Percentiles rank a stretch among this genome's conserved stretches.
Evolutionary conservation across 2,329 filamentous ascomycete genomes (phyloP).

Genomic region (Hymenoscyphus repandus): DNA sequence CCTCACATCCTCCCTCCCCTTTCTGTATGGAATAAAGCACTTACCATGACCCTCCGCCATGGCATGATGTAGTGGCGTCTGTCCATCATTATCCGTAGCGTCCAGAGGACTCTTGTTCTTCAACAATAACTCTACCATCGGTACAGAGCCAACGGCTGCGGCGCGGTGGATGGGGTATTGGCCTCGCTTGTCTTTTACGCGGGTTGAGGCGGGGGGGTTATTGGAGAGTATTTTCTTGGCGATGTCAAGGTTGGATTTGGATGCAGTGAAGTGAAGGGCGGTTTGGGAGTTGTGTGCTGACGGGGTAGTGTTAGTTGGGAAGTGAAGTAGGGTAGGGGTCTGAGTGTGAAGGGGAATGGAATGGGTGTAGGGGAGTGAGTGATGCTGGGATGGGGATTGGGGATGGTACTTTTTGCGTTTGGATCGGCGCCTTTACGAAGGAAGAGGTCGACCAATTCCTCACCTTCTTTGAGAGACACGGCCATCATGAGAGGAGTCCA

Average conservation of each 20-base stretch:
- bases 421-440: conserved; percentile 66
- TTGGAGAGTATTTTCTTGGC: conserved; percentile 71
- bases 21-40: no score
- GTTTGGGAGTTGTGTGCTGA: conserved; percentile 67
- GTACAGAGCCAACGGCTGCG: conserved; percentile 82
- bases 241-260: conserved; percentile 80
- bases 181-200: conserved; percentile 79
- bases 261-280: conserved; percentile 84
- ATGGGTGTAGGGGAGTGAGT: neutral
- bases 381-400: neutral
- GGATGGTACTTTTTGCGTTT: conserved; percentile 60
- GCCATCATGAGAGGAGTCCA: conserved; percentile 87
- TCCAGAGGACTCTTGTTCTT: conserved; percentile 76
- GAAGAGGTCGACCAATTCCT: conserved; percentile 62
- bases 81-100: conserved; percentile 73
- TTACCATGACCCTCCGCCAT: conserved; percentile 68
- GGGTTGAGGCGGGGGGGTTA: conserved; percentile 65
- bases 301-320: no score
- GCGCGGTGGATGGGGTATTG: conserved; percentile 89
- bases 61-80: conserved; percentile 86
- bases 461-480: conserved; percentile 66
- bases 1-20: no score
- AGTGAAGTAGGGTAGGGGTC: no score
- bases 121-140: conserved; percentile 76
- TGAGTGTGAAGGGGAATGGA: no score